phyloP scores from a whole-genome alignment of 345 rosid genomes.

The Leavenworthia alabamica region DNA sequence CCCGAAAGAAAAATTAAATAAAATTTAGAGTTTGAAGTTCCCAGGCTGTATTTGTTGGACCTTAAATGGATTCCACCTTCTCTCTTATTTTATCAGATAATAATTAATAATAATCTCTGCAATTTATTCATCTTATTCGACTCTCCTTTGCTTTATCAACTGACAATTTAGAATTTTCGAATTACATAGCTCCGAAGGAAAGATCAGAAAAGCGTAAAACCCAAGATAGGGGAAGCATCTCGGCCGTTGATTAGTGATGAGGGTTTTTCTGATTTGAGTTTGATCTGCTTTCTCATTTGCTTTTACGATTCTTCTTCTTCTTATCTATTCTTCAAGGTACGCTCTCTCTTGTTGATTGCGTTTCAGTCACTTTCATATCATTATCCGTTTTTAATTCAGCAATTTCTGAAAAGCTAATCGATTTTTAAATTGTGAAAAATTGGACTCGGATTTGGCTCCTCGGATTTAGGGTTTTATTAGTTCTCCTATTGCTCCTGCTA shows the following conservation, averaged over 20 bases:
- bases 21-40: neutral
- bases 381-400: neutral
- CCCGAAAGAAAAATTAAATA: neutral
- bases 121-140: constrained; percentile 2
- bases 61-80: constrained; percentile 15
- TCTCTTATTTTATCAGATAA: neutral
- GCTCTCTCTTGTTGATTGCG: neutral
- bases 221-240: neutral
- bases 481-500: neutral
- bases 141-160: constrained; percentile 19
- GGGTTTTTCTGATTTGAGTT: constrained; percentile 11
- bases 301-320: constrained; percentile 8
- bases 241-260: neutral
- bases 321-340: constrained; percentile 12
- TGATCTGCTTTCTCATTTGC: constrained; percentile 20
- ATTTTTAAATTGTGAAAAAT: neutral
- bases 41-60: constrained; percentile 16
- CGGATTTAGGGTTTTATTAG: constrained; percentile 1
- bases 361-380: constrained; percentile 5
- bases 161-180: constrained; percentile 20
- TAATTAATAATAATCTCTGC: constrained; percentile 2
- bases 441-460: neutral
- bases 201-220: constrained; percentile 12
- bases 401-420: neutral
- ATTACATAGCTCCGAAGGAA: neutral